Evolutionary conservation across 768 basidiomycete species (phyloP), one percentile per base, ranked within the genome.

Genomic region (Pulveroboletus sp.): DNA sequence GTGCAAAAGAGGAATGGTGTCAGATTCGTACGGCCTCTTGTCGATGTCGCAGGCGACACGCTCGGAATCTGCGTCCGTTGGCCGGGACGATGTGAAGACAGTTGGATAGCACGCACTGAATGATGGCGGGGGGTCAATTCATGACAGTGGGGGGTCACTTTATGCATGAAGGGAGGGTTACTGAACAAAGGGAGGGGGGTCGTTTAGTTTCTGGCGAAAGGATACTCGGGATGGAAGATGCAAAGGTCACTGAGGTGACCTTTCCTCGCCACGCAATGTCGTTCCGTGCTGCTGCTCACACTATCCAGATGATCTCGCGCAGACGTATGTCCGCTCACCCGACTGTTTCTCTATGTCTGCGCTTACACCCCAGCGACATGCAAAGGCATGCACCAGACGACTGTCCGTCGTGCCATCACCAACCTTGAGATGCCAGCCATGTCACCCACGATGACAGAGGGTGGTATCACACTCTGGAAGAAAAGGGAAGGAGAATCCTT

Each of bases 401-500:
- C 69, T 45, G 60, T 66, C 39, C 76, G 79, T 39, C 69, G 69
- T 56, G 90, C 85, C 30, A 76, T 90, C 44, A 83, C 88, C 42
- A 78, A 83, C 54, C 80, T 95, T 51, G 73, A 80, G 58, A 95
- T 97, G 92, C 94, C 94, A 5, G 94, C 94, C 51, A 95, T 97
- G 93, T 93, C 89, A 3, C 93, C 93, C 12, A 95, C 92, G 11
- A 93, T 97, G 89, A 93, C 89, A 0, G 93, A 96, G 69, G 93
- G 94, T 39, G 92, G 87, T 3, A 89, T 98, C 55, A 75, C 91
- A 0, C 76, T 76, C 4, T 97, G 95, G 93, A 96, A 95, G 75
- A 86, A 86, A 71, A 77, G 78, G 55, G 86, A 88, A 59, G 92
- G 93, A 15, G 90, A 92, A 51, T 60, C 80, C 0, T 96, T 93